phyloP scores from a whole-genome alignment of 345 rosid genomes.

The Geranium rotundifolium region DNA sequence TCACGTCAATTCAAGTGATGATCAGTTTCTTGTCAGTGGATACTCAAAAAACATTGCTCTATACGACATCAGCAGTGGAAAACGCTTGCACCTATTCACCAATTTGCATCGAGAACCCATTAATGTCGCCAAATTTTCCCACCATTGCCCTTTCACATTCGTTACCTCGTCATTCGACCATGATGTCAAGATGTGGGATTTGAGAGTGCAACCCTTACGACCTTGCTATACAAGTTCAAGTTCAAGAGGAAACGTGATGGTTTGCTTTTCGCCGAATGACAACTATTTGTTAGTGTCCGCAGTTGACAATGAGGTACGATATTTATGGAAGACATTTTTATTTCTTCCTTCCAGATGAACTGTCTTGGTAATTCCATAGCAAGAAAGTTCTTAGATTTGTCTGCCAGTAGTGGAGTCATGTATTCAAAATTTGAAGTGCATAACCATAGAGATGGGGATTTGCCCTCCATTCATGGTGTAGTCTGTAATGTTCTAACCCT shows the following conservation, averaged over 20 bases:
- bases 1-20: slow-evolving; percentile 41
- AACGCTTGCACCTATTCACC: slow-evolving; percentile 25
- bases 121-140: slow-evolving; percentile 40
- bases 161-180: slow-evolving; percentile 47
- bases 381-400: not conserved
- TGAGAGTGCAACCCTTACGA: slow-evolving; percentile 24
- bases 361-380: no score
- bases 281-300: slow-evolving; percentile 39
- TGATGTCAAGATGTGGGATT: slow-evolving; percentile 46
- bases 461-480: no score
- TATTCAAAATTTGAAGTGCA: no score
- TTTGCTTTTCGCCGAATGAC: slow-evolving; percentile 47
- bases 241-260: slow-evolving; percentile 42
- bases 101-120: slow-evolving; percentile 38
- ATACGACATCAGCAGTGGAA: slow-evolving; percentile 27
- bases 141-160: slow-evolving; percentile 36
- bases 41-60: slow-evolving; percentile 36
- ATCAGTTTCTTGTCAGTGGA: slow-evolving; percentile 35
- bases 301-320: slow-evolving; percentile 41
- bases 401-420: no score
- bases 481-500: no score
- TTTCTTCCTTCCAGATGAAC: no score
- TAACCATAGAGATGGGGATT: no score
- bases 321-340: not conserved
- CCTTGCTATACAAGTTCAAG: slow-evolving; percentile 46